Evolutionary conservation across 768 basidiomycete species (phyloP).

Genomic region (Hirschioporus abietinus): DNA sequence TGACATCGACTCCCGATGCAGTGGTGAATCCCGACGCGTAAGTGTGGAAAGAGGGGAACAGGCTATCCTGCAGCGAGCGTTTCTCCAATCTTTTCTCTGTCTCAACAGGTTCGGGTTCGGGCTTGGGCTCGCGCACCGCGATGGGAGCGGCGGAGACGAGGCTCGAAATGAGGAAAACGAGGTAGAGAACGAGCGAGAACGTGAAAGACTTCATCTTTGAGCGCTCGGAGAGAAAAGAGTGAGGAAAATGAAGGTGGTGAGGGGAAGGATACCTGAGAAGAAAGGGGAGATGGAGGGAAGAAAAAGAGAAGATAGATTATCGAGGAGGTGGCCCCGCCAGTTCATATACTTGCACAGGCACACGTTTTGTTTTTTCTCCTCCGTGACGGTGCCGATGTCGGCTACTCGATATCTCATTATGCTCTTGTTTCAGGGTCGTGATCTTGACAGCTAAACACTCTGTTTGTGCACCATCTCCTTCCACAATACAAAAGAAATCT

Average conservation of each 20-base stretch:
- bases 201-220: neutral
- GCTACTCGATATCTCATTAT: neutral
- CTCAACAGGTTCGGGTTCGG: neutral
- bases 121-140: neutral
- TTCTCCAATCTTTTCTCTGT: neutral
- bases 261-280: neutral
- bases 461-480: neutral
- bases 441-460: neutral
- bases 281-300: neutral
- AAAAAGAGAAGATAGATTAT: neutral
- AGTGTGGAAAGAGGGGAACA: neutral
- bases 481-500: neutral
- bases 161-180: neutral
- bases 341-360: neutral
- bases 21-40: slow-evolving; percentile 4
- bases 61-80: slow-evolving; percentile 1
- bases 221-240: neutral
- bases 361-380: neutral
- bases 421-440: neutral
- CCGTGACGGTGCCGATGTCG: neutral
- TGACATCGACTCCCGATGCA: neutral
- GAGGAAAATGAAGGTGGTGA: neutral
- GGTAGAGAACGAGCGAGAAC: neutral
- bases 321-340: neutral
- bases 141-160: neutral